Conservation (phyloP, 139 green algal genomes). For the Nannochloris sp. region DNA sequence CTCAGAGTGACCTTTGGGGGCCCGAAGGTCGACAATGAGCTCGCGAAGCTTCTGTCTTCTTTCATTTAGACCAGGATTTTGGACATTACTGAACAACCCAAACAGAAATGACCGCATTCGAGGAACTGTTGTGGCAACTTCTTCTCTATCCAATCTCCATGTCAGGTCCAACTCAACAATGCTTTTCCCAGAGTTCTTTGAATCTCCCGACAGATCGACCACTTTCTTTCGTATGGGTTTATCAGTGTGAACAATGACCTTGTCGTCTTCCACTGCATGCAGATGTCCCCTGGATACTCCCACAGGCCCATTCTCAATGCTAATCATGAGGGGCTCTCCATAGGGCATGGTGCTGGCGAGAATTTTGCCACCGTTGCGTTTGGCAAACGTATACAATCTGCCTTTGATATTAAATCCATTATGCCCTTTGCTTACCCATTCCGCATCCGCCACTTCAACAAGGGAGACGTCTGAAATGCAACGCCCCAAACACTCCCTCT, state of each 20-base stretch:
- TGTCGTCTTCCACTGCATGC: not conserved
- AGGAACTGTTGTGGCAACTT: slow-evolving; percentile 38
- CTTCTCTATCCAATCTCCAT: slow-evolving; percentile 72
- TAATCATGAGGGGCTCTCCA: slow-evolving; percentile 58
- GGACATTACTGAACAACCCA: slow-evolving; percentile 19
- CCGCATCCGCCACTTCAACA: slow-evolving; percentile 1
- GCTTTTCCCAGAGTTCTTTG: not conserved
- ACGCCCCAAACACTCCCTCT: slow-evolving; percentile 45
- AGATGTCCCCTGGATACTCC: slow-evolving; percentile 21
- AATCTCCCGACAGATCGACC: slow-evolving; percentile 1
- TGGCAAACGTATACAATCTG: slow-evolving; percentile 18
- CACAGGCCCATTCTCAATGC: slow-evolving; percentile 51
- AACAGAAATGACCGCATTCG: slow-evolving; percentile 54
- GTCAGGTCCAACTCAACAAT: not conserved
- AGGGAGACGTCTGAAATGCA: slow-evolving; percentile 41
- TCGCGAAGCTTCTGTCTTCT: slow-evolving; percentile 25
- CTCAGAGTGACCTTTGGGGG: slow-evolving; percentile 9
- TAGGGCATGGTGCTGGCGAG: not conserved
- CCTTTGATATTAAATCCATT: not conserved
- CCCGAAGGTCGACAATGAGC: slow-evolving; percentile 50
- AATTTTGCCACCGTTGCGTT: not conserved
- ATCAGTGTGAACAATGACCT: slow-evolving; percentile 23
- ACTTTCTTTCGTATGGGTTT: slow-evolving; percentile 22
- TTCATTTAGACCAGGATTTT: not conserved
- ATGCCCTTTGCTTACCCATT: not conserved